These are phyloP conservation scores for Barnettozyma sucrosica DNA, from an alignment of 805 yeast species.

Conservation along the genomic window DNA sequence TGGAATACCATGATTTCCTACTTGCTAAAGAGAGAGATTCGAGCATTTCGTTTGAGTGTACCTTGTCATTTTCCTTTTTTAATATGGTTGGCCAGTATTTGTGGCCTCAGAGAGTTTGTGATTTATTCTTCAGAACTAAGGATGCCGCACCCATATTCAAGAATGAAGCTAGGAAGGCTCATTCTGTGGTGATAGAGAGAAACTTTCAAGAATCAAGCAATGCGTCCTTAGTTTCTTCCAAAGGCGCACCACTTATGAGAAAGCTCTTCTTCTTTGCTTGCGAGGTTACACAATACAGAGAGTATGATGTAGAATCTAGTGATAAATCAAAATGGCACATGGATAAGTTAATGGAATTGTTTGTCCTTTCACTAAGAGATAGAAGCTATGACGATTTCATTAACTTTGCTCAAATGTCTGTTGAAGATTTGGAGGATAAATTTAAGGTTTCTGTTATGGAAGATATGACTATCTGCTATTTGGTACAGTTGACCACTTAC, in stretches of 20 bases:
- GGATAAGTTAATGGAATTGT: neutral
- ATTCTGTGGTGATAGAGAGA: slow-evolving; percentile 6
- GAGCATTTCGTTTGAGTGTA: neutral
- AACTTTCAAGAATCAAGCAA: neutral
- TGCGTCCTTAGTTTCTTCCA: slow-evolving; percentile 1
- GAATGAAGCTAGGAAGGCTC: slow-evolving; percentile 17
- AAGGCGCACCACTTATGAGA: slow-evolving; percentile 10
- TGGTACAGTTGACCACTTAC: slow-evolving; percentile 19
- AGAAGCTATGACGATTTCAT: slow-evolving; percentile 14
- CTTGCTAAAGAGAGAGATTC: neutral
- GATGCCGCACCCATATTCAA: slow-evolving; percentile 11
- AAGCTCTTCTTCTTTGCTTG: slow-evolving; percentile 4
- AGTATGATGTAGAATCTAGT: neutral
- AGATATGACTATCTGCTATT: slow-evolving; percentile 3
- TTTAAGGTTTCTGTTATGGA: slow-evolving; percentile 5
- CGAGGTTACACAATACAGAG: slow-evolving; percentile 1
- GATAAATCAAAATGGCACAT: neutral
- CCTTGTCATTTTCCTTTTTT: slow-evolving; percentile 11
- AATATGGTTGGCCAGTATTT: slow-evolving; percentile 7
- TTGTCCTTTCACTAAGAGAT: neutral
- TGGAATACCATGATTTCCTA: slow-evolving; percentile 7
- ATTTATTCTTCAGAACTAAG: slow-evolving; percentile 9
- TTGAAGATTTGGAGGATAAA: slow-evolving; percentile 8
- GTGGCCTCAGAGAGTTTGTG: slow-evolving; percentile 13
- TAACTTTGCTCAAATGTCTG: slow-evolving; percentile 12